phyloP scores from a whole-genome alignment of 208 protist species.

The Acanthamoeba triangularis region DNA sequence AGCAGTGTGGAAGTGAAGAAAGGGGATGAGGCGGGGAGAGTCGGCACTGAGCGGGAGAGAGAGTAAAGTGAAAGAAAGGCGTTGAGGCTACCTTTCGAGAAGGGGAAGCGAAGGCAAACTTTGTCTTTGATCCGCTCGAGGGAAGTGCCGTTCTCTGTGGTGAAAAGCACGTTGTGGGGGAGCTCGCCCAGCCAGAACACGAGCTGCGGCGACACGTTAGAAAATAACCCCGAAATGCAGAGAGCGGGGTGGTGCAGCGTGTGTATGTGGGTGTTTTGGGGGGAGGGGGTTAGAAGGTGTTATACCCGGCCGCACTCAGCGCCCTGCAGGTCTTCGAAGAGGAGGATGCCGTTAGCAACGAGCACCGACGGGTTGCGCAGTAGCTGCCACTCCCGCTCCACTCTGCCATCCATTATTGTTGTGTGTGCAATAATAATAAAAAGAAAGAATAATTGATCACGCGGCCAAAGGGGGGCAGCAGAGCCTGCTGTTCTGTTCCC shows the following conservation, averaged over 20 bases:
- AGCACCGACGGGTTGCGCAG: background rate
- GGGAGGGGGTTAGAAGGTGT: background rate
- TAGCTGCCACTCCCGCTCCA: background rate
- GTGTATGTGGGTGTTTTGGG: background rate
- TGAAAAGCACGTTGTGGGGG: background rate
- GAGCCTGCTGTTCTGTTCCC: too few relatives aligned
- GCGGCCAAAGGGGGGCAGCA: too few relatives aligned
- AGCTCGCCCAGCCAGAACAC: constrained; percentile 50
- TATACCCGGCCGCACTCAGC: constrained; percentile 4
- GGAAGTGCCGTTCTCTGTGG: background rate
- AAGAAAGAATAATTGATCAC: too few relatives aligned
- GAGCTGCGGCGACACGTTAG: background rate
- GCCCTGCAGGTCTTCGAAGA: background rate
- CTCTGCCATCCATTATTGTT: too few relatives aligned
- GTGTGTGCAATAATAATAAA: too few relatives aligned
- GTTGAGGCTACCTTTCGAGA: background rate
- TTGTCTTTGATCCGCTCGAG: constrained; percentile 1
- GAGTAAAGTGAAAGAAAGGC: background rate
- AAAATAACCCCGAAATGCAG: background rate
- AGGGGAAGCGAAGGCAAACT: background rate
- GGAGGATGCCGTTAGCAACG: background rate
- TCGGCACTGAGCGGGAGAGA: background rate
- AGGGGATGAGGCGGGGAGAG: background rate
- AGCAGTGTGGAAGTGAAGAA: background rate
- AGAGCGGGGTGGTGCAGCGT: background rate